A percentile compares a stretch with the other conserved stretches of the same genome.
These are phyloP conservation scores for Sclerotinia subarctica DNA, from an alignment of 2,329 filamentous ascomycete species.

Conservation along the genomic window DNA sequence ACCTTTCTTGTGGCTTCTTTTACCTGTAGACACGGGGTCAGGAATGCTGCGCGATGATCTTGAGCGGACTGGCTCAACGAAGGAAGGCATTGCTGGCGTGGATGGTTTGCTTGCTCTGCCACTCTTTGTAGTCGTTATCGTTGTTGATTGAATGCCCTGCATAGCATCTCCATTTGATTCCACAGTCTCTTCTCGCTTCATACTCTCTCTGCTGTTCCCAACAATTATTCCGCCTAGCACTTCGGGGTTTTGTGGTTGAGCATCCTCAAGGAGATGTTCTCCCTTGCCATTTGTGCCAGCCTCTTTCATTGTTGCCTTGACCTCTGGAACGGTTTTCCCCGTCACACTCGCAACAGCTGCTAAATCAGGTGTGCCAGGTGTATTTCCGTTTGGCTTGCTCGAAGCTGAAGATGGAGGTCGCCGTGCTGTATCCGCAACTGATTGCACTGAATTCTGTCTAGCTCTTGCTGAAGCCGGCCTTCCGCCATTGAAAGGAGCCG, in stretches of 20 bases:
- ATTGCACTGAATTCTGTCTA: conserved; percentile 70
- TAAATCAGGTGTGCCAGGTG: conserved; percentile 36
- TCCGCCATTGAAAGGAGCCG: conserved; percentile 53
- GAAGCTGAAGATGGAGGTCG: conserved; percentile 59
- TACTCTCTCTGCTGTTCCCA: conserved; percentile 45
- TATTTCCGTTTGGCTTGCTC: conserved; percentile 57
- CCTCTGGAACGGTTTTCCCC: conserved; percentile 44
- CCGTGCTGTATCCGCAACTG: conserved; percentile 53
- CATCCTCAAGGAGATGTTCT: conserved; percentile 37
- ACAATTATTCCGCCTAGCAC: conserved; percentile 34
- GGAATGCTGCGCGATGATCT: conserved; percentile 50
- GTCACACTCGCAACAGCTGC: conserved; percentile 34
- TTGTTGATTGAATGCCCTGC: conserved; percentile 38
- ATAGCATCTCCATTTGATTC: conserved; percentile 45
- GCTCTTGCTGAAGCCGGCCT: conserved; percentile 67
- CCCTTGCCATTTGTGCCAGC: conserved; percentile 39
- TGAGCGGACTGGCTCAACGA: conserved; percentile 54
- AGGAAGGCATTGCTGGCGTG: conserved; percentile 58
- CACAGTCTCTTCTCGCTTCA: conserved; percentile 49
- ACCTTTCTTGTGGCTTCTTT: conserved; percentile 59
- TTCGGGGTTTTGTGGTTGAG: conserved; percentile 38
- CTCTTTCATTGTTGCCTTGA: conserved; percentile 53
- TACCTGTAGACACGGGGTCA: conserved; percentile 39
- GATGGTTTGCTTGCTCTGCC: conserved; percentile 65
- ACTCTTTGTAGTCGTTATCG: conserved; percentile 54